Evolutionary conservation across 495 filamentous ascomycete species (phyloP), one percentile per base, ranked within the genome.

Genomic region (Lasiosphaeriaceae sp.): DNA sequence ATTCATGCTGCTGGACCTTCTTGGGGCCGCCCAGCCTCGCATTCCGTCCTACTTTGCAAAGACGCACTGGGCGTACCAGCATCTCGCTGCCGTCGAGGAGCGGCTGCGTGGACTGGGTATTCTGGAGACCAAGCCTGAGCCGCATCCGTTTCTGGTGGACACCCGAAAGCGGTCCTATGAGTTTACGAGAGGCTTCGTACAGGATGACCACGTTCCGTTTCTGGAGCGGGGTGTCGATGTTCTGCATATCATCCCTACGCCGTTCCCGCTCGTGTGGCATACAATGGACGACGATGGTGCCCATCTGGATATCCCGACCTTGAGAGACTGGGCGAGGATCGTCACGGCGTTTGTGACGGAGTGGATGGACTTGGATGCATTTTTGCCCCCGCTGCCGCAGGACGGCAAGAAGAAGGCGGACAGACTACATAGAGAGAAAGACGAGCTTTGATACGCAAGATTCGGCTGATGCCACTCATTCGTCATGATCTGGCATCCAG

Each of bases 151-250:
- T 59, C 52, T 88, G 57, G 58, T 74, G 34, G 80, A 90, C 54
- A 51, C 58, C 2, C 68, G 77, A 0, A 92, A 88, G 64, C 64
- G 66, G 43, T 70, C 78, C 5, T 68, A 74, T 44, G 56, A 73
- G 19, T 79, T 86, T 50, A 55, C 66, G 9, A 59, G 61, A 2
- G 71, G 76, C 2, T 77, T 74, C 45, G 82, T 97, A 2, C 71
- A 83, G 57, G 94, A 98, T 67, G 94, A 98, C 63, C 94, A 98
- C 67, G 63, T 95, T 1, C 94, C 94, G 2, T 98, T 98, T 60
- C 75, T 97, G 71, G 75, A 74, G 11, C 78, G 90, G 11, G 94
- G 94, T 1, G 92, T 98, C 0, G 88, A 95, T 46, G 75, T 97
- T 3, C 66, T 98, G 44, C 94, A 98, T 72, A 57, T 96, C 12